A percentile compares a stretch with the other conserved stretches of the same genome.
Evolutionary conservation across 257 asterid genomes (phyloP).

Genomic region (Capsicum baccatum): DNA sequence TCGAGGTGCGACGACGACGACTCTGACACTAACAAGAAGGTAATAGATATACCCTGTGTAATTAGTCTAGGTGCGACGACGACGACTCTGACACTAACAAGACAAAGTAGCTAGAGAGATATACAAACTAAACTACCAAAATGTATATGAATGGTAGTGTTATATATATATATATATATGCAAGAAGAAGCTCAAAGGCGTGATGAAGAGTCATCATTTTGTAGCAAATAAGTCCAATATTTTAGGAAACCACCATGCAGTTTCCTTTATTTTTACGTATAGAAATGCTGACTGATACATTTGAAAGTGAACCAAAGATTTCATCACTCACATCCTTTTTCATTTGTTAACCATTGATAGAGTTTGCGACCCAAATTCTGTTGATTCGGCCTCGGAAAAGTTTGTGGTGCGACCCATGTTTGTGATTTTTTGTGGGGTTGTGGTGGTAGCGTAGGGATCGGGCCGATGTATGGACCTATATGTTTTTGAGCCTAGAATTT

Average conservation of each 20-base stretch:
- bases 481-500: no score
- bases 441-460: no score
- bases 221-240: constrained; percentile 12
- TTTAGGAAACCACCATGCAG: constrained; percentile 14
- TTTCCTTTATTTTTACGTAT: not conserved
- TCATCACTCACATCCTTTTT: not conserved
- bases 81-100: not conserved
- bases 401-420: no score
- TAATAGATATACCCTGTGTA: not conserved
- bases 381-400: no score
- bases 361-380: no score
- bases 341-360: no score
- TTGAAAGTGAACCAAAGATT: not conserved
- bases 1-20: not conserved
- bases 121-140: not conserved
- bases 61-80: not conserved
- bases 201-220: not conserved
- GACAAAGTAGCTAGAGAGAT: not conserved
- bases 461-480: no score
- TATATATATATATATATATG: not conserved
- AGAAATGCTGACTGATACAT: not conserved
- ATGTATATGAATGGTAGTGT: not conserved
- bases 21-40: not conserved
- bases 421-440: no score
- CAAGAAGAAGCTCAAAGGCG: not conserved